Evolutionary conservation across 768 basidiomycete species (phyloP), one percentile per base, ranked within the genome.

Genomic region (Macrolepiota fuliginosa): DNA sequence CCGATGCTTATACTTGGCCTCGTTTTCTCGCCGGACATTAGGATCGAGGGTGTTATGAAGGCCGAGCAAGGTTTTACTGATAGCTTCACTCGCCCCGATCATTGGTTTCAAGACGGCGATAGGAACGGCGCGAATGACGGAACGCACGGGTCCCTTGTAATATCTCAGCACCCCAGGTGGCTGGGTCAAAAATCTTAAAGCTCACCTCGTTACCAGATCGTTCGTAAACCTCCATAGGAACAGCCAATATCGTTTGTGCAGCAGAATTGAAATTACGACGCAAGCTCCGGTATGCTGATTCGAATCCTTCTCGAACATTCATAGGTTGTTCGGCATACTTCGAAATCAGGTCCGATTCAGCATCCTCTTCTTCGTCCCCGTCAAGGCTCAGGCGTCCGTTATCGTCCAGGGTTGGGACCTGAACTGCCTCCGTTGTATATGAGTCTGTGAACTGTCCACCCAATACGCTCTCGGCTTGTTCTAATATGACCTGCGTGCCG

Each of bases 191-290:
- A 24, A 53, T 53, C n/a, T 19, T 15, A 24, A 39, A 53, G 76
- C 83, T 68, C 66, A 91, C 96, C 83, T 97, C 92, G 60, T 89
- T 90, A 7, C 94, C 93, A 10, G 94, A 91, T 62, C 91, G 82
- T 74, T 99, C 97, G 67, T 98, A 96, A 11, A 98, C 94, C 73
- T 98, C 97, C 96, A 98, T 98, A 1, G 97, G 97, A 0, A 99
- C 94, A 0, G 97, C 96, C 39, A 99, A 82, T 63, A 99, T 98
- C 0, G 97, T 99, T 76, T 99, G 96, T 25, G 96, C 97, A 27
- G 97, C 97, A 46, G 92, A 92, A 67, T 88, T 90, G 63, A 99
- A 72, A 73, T 98, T 98, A 69, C 79, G 86, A 56, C 84, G 87
- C 68, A 99, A 73, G 69, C 93, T 96, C 71, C 81, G 86, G 73